Percentiles rank a stretch among this genome's conserved stretches.
Conservation (phyloP, 805 yeast species). For the Yamadazyma olivae region DNA sequence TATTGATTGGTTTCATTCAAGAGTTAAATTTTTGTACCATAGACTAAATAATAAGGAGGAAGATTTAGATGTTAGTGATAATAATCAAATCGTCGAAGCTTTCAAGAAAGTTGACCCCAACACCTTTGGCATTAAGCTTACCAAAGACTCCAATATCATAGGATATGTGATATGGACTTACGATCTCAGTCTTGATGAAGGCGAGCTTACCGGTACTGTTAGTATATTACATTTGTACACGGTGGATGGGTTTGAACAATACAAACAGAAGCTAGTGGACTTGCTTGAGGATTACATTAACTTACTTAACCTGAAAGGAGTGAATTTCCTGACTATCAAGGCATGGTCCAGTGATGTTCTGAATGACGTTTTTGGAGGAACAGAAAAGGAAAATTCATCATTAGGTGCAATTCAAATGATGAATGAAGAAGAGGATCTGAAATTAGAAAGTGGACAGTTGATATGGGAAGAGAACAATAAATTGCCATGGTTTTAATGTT, state of each 20-base stretch:
- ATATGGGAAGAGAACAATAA: slow-evolving; percentile 43
- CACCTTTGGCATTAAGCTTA: slow-evolving; percentile 27
- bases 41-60: not conserved
- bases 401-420: slow-evolving; percentile 32
- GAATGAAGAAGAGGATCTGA: slow-evolving; percentile 21
- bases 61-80: slow-evolving; percentile 8
- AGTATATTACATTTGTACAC: slow-evolving; percentile 2
- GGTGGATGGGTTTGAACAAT: not conserved
- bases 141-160: slow-evolving; percentile 14
- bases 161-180: slow-evolving; percentile 40
- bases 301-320: not conserved
- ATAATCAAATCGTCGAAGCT: slow-evolving; percentile 16
- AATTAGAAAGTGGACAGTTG: slow-evolving; percentile 22
- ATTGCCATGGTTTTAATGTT: slow-evolving; percentile 37
- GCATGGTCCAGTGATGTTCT: slow-evolving; percentile 35
- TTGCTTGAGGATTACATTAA: slow-evolving; percentile 4
- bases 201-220: not conserved
- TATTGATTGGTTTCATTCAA: slow-evolving; percentile 42
- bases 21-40: slow-evolving; percentile 26
- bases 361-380: slow-evolving; percentile 3
- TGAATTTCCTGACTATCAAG: slow-evolving; percentile 8
- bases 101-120: slow-evolving; percentile 25
- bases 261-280: slow-evolving; percentile 1
- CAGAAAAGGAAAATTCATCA: slow-evolving; percentile 26
- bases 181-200: slow-evolving; percentile 19